phyloP scores from a whole-genome alignment of 169 alveolate species.

The Theileria equi region DNA sequence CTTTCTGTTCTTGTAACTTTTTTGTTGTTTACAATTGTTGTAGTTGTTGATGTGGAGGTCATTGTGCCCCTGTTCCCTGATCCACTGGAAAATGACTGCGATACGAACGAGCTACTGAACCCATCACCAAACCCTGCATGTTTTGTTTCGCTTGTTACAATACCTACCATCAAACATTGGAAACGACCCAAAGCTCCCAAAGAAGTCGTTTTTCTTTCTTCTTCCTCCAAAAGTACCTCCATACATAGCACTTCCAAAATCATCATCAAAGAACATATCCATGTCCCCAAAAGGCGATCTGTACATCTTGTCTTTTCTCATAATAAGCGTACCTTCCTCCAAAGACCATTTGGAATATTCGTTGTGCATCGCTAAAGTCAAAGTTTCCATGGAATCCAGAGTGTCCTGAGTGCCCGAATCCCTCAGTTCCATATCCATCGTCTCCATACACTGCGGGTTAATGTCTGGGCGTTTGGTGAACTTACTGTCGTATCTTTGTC shows the following conservation, averaged over 20 bases:
- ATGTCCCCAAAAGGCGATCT: background rate
- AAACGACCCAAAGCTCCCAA: background rate
- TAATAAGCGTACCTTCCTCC: conserved; percentile 34
- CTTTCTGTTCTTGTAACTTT: conserved; percentile 59
- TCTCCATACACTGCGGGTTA: too few species aligned
- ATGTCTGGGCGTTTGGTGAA: too few species aligned
- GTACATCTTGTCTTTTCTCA: too few species aligned
- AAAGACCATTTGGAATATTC: conserved; percentile 66
- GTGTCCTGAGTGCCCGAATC: conserved; percentile 6
- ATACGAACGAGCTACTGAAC: conserved; percentile 5
- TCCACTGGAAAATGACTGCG: conserved; percentile 40
- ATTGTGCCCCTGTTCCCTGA: conserved; percentile 37
- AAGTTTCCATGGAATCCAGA: conserved; percentile 21
- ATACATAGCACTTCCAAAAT: background rate
- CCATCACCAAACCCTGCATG: conserved; percentile 35
- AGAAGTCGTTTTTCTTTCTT: too few species aligned
- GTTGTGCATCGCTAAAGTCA: conserved; percentile 65
- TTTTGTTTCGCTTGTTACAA: too few species aligned
- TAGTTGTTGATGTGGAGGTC: conserved; percentile 62
- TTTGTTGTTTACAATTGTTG: conserved; percentile 57
- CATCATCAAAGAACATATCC: background rate
- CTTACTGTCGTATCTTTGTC: conserved; percentile 67
- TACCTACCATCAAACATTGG: background rate
- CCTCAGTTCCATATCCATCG: too few species aligned
- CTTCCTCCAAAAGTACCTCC: conserved; percentile 6